A percentile compares a stretch with the other conserved stretches of the same genome.
These are phyloP conservation scores for Phytophthora tentaculata DNA, from an alignment of 352 stramenopile species.

Conservation along the genomic window DNA sequence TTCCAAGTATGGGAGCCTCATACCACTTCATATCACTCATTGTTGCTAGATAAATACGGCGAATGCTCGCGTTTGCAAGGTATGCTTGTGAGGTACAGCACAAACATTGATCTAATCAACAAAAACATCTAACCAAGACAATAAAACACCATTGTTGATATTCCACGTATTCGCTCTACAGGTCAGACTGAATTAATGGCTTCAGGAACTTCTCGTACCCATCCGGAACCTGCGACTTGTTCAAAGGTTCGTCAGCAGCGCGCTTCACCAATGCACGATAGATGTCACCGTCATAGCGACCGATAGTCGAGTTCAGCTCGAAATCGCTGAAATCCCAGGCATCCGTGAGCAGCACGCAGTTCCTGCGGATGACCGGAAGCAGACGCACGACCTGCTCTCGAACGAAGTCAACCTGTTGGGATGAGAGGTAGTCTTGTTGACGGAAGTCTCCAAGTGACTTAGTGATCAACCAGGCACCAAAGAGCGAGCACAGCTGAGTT, in stretches of 20 bases:
- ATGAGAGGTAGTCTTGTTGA: slow-evolving; percentile 61
- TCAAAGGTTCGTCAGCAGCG: slow-evolving; percentile 54
- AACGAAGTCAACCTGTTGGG: slow-evolving; percentile 45
- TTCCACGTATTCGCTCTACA: slow-evolving; percentile 9
- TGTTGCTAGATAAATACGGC: too few relatives aligned
- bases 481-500: slow-evolving; percentile 46
- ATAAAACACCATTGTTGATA: neutral
- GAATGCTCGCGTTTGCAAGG: too few relatives aligned
- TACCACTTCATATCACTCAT: too few relatives aligned
- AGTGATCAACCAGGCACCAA: slow-evolving; percentile 54
- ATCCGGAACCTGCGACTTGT: slow-evolving; percentile 50
- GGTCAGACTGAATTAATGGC: slow-evolving; percentile 35
- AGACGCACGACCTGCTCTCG: slow-evolving; percentile 43
- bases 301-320: slow-evolving; percentile 70
- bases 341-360: slow-evolving; percentile 54
- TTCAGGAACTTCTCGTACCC: slow-evolving; percentile 52
- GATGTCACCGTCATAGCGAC: slow-evolving; percentile 62
- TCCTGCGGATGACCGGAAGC: slow-evolving; percentile 51
- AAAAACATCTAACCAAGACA: neutral
- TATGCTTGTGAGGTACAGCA: too few relatives aligned
- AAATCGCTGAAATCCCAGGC: slow-evolving; percentile 69
- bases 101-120: slow-evolving; percentile 41
- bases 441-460: slow-evolving; percentile 62
- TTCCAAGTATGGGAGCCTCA: too few relatives aligned
- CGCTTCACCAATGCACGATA: slow-evolving; percentile 60